Conservation (phyloP, 1,284 basidiomycete species). For the Malassezia caprae region DNA sequence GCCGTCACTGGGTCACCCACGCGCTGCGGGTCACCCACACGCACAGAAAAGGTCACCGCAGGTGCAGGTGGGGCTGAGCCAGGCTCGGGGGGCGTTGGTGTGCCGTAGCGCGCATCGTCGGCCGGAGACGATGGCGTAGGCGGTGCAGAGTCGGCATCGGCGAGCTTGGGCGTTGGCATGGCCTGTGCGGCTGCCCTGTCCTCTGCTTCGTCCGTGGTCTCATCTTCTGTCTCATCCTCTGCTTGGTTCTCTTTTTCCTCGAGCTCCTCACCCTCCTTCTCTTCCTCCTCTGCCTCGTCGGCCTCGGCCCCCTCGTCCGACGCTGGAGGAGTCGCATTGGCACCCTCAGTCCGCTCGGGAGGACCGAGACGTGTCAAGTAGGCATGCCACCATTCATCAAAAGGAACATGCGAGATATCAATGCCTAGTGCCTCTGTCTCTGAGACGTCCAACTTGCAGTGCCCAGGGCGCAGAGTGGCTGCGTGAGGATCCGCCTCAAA, state of each 20-base stretch:
- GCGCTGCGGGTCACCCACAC: slow-evolving; percentile 44
- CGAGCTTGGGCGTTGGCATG: background rate
- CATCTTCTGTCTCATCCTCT: background rate
- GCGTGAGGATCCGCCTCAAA: slow-evolving; percentile 38
- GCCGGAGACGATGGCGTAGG: background rate
- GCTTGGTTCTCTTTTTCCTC: no score
- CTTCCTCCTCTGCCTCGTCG: background rate
- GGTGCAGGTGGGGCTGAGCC: slow-evolving; percentile 13
- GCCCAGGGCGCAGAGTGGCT: slow-evolving; percentile 33
- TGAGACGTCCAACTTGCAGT: slow-evolving; percentile 39
- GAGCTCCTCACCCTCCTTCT: no score
- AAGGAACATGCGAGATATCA: slow-evolving; percentile 24
- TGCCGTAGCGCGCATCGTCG: slow-evolving; percentile 10
- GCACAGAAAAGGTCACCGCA: slow-evolving; percentile 26
- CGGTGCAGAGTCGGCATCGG: background rate
- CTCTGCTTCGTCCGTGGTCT: no score
- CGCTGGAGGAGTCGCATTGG: background rate
- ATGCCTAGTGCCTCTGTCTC: slow-evolving; percentile 29
- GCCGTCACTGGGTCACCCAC: slow-evolving; percentile 43
- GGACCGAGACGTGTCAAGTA: slow-evolving; percentile 19
- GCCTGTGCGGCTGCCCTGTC: background rate
- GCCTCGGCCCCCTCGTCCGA: background rate
- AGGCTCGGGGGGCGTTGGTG: slow-evolving; percentile 15
- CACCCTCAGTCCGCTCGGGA: background rate
- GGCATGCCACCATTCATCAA: slow-evolving; percentile 40